Evolutionary conservation across 108 stramenopile species (phyloP), one percentile per base, ranked within the genome.

Genomic region (Aureococcus anophagefferens): DNA sequence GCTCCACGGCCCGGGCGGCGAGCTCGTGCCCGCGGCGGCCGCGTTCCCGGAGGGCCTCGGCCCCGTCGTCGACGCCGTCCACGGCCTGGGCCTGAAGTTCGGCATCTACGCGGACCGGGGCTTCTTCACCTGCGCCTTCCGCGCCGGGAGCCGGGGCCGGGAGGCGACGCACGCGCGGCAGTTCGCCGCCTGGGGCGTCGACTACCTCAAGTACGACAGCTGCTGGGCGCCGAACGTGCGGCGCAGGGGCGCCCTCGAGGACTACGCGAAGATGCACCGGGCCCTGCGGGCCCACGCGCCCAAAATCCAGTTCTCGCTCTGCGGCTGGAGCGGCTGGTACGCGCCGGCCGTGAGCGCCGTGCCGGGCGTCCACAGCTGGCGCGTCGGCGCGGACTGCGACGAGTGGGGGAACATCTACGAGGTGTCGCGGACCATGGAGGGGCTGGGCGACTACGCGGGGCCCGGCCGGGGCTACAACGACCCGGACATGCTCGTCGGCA

Each of bases 1-100:
- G 1, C 3, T 25, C 21, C 51, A 1, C 7, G 25, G 13, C 25
- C 7, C 4, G 3, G 13, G 13, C 17, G 51, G 51, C 1, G 14
- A 25, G 21, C 51, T 59, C 51, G 51, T 59, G 21, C 51, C 51
- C 51, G 25, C 4, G 17, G 1, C 21, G 1, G 21, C 1, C 51
- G 25, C 17, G 25, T 59, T 59, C 51, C 51, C 51, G 21, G 21
- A 59, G 7, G 51, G 51, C 3, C 14, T 59, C 7, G 3, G 25
- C 1, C 7, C 25, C 21, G 51, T 59, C 34, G 64, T 18, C 0
- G 33, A 74, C 68, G 0, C 33, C 0, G 25, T 59, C 63, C 66
- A 74, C 46, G 21, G 5, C 3, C 34, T 68, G 66, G 73, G 73
- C 14, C 25, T 65, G 63, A 74, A 74, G 35, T 68, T 74, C 33